Evolutionary conservation across 805 yeast species (phyloP).

Genomic region (Candida silvatica): DNA sequence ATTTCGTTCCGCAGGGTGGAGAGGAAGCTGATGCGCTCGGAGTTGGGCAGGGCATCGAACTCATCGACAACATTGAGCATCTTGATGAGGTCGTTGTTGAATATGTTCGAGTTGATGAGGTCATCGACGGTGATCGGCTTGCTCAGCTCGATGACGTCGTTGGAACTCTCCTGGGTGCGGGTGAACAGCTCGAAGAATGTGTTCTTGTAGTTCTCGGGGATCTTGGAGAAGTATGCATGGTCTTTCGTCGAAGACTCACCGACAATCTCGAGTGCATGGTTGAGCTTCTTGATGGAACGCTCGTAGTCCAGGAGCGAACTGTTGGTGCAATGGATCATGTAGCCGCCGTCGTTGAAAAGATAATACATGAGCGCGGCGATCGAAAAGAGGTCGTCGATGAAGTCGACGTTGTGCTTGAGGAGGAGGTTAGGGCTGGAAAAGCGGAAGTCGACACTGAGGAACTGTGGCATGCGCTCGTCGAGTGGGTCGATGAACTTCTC

Average conservation of each 20-base stretch:
- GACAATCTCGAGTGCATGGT: conserved; percentile 15
- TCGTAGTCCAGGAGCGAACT: conserved; percentile 45
- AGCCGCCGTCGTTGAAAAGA: conserved; percentile 42
- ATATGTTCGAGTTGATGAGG: conserved; percentile 60
- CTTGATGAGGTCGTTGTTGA: conserved; percentile 75
- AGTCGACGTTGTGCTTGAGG: conserved; percentile 51
- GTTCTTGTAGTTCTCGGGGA: conserved; percentile 49
- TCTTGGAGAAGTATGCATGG: conserved; percentile 42
- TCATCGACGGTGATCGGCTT: conserved; percentile 42
- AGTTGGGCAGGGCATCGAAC: conserved; percentile 59
- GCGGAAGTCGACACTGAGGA: conserved; percentile 61
- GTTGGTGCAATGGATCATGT: conserved; percentile 33
- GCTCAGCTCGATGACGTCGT: conserved; percentile 20
- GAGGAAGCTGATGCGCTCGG: conserved; percentile 63
- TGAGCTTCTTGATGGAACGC: conserved; percentile 36
- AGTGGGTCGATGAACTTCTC: conserved; percentile 63
- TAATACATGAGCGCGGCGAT: conserved; percentile 70
- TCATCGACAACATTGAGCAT: conserved; percentile 79
- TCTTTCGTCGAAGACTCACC: conserved; percentile 31
- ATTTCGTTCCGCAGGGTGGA: conserved; percentile 49
- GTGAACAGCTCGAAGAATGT: conserved; percentile 43
- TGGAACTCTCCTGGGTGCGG: conserved; percentile 30
- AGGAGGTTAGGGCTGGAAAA: conserved; percentile 83
- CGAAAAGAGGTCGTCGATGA: conserved; percentile 76
- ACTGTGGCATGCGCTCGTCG: conserved; percentile 68